These are phyloP conservation scores for Thalassiosira profunda DNA, from an alignment of 108 stramenopile genomes.

Conservation along the genomic window DNA sequence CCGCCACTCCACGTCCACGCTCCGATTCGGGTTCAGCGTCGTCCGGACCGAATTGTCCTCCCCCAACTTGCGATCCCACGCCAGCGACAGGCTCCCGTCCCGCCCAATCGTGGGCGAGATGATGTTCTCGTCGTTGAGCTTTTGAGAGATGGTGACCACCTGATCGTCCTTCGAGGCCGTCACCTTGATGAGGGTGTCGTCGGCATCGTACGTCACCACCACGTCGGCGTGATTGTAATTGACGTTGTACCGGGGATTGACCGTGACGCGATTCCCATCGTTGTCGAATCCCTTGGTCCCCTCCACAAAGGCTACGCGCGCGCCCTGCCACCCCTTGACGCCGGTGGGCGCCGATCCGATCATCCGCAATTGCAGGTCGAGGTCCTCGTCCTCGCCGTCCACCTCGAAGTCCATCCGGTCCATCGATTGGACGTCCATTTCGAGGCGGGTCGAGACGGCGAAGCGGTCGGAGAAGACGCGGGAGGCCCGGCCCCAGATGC, in stretches of 20 bases:
- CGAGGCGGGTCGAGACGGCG: constrained; percentile 82
- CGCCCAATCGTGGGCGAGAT: constrained; percentile 78
- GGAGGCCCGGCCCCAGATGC: constrained; percentile 83
- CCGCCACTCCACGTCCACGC: constrained; percentile 85
- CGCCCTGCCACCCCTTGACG: constrained; percentile 36
- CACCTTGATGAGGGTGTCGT: constrained; percentile 66
- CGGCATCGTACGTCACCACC: constrained; percentile 78
- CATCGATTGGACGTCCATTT: constrained; percentile 59
- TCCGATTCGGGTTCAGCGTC: constrained; percentile 83
- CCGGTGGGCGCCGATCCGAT: constrained; percentile 45
- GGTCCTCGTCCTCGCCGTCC: constrained; percentile 75
- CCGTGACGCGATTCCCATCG: constrained; percentile 75
- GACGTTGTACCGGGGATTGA: constrained; percentile 83
- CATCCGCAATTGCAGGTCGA: constrained; percentile 60
- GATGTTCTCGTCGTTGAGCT: constrained; percentile 74
- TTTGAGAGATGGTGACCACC: constrained; percentile 76
- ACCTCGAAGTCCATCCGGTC: constrained; percentile 62
- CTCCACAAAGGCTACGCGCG: constrained; percentile 41
- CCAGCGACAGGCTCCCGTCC: constrained; percentile 77
- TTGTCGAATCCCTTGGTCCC: constrained; percentile 86
- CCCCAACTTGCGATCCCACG: constrained; percentile 79
- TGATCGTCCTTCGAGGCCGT: constrained; percentile 79
- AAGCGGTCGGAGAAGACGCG: constrained; percentile 70
- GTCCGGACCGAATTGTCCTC: constrained; percentile 69
- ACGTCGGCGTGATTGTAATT: constrained; percentile 68